Percentiles rank a stretch among this genome's conserved stretches.
Evolutionary conservation across 352 stramenopile genomes (phyloP).

Genomic region (Phytophthora agathidicida): DNA sequence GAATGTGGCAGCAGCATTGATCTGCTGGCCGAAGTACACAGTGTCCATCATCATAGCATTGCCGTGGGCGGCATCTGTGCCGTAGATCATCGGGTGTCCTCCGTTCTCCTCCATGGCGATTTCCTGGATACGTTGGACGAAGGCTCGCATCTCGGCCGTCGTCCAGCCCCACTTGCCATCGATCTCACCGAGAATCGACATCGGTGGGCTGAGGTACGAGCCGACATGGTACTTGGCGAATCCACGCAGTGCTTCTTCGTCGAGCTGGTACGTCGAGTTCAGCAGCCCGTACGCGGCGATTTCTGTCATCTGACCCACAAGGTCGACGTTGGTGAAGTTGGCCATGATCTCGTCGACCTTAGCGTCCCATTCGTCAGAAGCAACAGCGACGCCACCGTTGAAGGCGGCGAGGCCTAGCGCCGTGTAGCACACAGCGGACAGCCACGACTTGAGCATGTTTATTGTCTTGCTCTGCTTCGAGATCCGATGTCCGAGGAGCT

Average conservation of each 20-base stretch:
- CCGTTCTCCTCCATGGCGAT: conserved; percentile 60
- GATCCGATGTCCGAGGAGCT: neutral
- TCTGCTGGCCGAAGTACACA: too few species aligned
- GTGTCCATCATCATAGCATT: too few species aligned
- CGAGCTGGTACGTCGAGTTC: conserved; percentile 40
- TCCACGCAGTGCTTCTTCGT: conserved; percentile 49
- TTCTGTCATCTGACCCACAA: conserved; percentile 87
- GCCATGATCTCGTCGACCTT: too few species aligned
- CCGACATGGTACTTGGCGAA: conserved; percentile 74
- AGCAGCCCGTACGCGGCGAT: conserved; percentile 74
- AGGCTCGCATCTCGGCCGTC: conserved; percentile 55
- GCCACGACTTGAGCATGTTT: conserved; percentile 10
- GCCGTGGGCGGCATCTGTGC: conserved; percentile 84
- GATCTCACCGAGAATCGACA: neutral
- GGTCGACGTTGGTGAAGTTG: conserved; percentile 23
- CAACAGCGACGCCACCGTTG: neutral
- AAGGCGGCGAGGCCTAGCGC: neutral
- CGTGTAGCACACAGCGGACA: neutral
- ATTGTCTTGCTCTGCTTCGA: conserved; percentile 16
- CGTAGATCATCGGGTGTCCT: conserved; percentile 69
- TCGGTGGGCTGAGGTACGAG: conserved; percentile 60
- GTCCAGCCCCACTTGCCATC: conserved; percentile 31
- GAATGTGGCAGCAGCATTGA: too few species aligned
- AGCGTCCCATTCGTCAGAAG: conserved; percentile 5
- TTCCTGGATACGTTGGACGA: conserved; percentile 65